A percentile compares a stretch with the other conserved stretches of the same genome.
Evolutionary conservation across 2,329 filamentous ascomycete species (phyloP).

Genomic region (Neonectria neomacrospora): DNA sequence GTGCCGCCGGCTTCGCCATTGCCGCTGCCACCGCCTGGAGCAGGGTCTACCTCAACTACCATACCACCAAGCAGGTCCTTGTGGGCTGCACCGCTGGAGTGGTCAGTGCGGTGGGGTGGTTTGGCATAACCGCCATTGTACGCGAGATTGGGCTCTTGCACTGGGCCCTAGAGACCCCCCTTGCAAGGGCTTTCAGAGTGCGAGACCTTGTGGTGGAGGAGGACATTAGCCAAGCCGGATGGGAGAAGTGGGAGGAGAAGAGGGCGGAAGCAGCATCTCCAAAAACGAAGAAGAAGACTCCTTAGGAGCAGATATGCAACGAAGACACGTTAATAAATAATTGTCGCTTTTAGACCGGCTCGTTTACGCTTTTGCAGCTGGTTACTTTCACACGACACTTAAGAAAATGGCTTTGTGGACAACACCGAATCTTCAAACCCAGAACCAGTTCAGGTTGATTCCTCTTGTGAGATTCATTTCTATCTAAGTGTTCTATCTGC

Average conservation of each 20-base stretch:
- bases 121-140: constrained; percentile 73
- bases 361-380: neutral
- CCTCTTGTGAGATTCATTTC: constrained; percentile 10
- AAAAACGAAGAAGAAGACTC: constrained; percentile 49
- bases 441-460: neutral
- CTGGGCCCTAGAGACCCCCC: constrained; percentile 75
- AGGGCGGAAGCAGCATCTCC: constrained; percentile 49
- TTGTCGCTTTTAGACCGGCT: neutral
- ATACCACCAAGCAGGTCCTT: constrained; percentile 88
- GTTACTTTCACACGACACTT: neutral
- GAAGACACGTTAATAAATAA: neutral
- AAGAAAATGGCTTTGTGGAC: neutral
- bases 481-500: constrained; percentile 8
- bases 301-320: constrained; percentile 37
- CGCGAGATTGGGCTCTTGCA: constrained; percentile 76
- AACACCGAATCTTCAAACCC: neutral
- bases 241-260: constrained; percentile 85
- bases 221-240: constrained; percentile 90
- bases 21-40: constrained; percentile 81
- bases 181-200: constrained; percentile 75
- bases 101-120: constrained; percentile 81
- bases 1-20: constrained; percentile 66
- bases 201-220: constrained; percentile 89
- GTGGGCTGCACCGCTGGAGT: constrained; percentile 79
- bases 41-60: constrained; percentile 91